These are phyloP conservation scores for Colletotrichum navitas DNA, from an alignment of 2,329 filamentous ascomycete species.

Conservation along the genomic window DNA sequence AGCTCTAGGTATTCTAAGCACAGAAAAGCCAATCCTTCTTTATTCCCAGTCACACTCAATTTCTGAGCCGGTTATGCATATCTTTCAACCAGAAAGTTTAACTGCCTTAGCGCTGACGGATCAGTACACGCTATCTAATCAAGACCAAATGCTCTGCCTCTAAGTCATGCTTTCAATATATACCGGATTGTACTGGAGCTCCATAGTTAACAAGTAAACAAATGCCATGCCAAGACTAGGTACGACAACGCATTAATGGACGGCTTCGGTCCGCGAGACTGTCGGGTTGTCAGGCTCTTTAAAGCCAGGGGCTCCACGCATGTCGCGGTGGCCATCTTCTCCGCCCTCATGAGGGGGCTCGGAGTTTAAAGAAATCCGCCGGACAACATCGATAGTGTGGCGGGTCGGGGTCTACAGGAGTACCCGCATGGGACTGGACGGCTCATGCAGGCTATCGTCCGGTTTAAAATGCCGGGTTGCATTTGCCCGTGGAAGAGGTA, in stretches of 20 bases:
- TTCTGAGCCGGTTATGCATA: neutral
- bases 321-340: neutral
- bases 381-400: neutral
- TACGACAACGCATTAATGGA: neutral
- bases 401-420: neutral
- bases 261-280: neutral
- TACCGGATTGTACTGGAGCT: neutral
- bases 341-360: neutral
- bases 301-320: neutral
- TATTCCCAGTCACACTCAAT: too few relatives aligned
- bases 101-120: rapidly evolving
- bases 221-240: neutral
- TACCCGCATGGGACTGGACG: neutral
- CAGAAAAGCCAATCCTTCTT: neutral
- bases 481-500: neutral
- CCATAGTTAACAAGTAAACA: neutral
- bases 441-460: neutral
- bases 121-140: neutral
- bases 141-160: neutral
- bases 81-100: neutral
- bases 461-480: neutral
- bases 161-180: neutral
- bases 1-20: neutral
- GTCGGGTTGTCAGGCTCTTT: neutral
- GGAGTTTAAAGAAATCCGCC: neutral